Evolutionary conservation across 164 flowering plant genomes (phyloP).

Genomic region (Cinnamomum micranthum): DNA sequence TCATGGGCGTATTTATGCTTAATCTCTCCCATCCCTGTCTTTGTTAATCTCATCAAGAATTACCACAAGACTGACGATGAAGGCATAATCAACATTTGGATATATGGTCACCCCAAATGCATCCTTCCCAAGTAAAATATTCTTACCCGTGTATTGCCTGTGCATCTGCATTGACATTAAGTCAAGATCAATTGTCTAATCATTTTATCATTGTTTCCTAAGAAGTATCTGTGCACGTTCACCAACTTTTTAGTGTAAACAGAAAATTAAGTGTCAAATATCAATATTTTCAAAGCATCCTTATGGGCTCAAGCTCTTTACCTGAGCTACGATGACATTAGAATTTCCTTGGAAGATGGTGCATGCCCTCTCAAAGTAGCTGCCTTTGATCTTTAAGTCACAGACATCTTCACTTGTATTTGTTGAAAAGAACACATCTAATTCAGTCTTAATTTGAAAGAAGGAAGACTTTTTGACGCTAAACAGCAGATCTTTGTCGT

Average conservation of each 20-base stretch:
- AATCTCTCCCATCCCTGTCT: constrained; percentile 8
- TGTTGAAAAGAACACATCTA: constrained; percentile 22
- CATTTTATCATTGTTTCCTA: too few species aligned
- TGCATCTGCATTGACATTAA: constrained; percentile 22
- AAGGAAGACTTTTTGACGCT: constrained; percentile 30
- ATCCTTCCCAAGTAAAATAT: constrained; percentile 25
- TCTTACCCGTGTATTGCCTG: constrained; percentile 16
- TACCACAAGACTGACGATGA: constrained; percentile 20
- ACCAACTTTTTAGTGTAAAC: too few species aligned
- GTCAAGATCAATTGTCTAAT: not conserved
- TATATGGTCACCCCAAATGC: constrained; percentile 22
- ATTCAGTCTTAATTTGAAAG: constrained; percentile 28
- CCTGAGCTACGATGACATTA: constrained; percentile 26
- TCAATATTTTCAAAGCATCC: too few species aligned
- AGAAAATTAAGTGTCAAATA: too few species aligned
- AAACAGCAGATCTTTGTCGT: constrained; percentile 26
- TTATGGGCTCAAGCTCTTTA: constrained; percentile 6
- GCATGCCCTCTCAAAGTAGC: constrained; percentile 36
- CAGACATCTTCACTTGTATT: constrained; percentile 22
- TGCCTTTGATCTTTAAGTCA: constrained; percentile 38
- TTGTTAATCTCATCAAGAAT: constrained; percentile 24
- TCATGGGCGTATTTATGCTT: not conserved
- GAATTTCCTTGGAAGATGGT: constrained; percentile 21
- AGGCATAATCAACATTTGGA: constrained; percentile 29
- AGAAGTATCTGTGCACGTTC: too few species aligned